Conservation (phyloP, 371 early-diverging fungal species). For the Actinomortierella ambigua region DNA sequence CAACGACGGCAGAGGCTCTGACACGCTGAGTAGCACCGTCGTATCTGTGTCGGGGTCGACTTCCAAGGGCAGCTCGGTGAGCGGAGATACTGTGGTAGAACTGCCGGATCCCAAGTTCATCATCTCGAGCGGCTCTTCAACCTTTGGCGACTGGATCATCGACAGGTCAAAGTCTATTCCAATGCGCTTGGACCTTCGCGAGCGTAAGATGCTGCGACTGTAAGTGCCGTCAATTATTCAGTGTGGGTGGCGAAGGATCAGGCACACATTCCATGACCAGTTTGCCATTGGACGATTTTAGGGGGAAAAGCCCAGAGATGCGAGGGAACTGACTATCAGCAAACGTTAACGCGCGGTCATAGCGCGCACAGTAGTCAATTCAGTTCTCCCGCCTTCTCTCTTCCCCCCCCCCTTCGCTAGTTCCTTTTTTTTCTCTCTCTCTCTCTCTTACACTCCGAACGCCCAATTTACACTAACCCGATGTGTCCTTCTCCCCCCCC, state of each 20-base stretch:
- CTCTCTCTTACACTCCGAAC: neutral
- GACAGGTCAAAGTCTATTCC: slow-evolving; percentile 93
- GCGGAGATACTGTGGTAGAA: slow-evolving; percentile 32
- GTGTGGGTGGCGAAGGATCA: neutral
- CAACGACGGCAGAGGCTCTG: slow-evolving; percentile 7
- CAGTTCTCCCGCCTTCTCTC: no score
- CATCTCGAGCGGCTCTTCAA: slow-evolving; percentile 46
- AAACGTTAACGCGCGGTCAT: no score
- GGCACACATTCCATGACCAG: no score
- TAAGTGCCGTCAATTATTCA: slow-evolving; percentile 40
- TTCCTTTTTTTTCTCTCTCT: neutral
- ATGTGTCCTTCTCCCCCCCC: neutral
- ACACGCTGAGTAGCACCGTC: slow-evolving; percentile 9
- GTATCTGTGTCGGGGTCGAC: slow-evolving; percentile 24
- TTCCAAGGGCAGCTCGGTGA: slow-evolving; percentile 35
- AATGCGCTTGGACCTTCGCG: slow-evolving; percentile 82
- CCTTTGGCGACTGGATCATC: slow-evolving; percentile 76
- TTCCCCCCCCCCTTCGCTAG: neutral
- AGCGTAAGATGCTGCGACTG: slow-evolving; percentile 89
- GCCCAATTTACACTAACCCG: neutral
- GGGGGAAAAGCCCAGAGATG: no score
- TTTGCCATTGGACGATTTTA: no score
- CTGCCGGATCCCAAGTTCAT: slow-evolving; percentile 45
- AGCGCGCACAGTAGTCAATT: no score
- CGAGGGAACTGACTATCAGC: no score